Evolutionary conservation across 768 basidiomycete species (phyloP).

Genomic region (Boletus coccyginus): DNA sequence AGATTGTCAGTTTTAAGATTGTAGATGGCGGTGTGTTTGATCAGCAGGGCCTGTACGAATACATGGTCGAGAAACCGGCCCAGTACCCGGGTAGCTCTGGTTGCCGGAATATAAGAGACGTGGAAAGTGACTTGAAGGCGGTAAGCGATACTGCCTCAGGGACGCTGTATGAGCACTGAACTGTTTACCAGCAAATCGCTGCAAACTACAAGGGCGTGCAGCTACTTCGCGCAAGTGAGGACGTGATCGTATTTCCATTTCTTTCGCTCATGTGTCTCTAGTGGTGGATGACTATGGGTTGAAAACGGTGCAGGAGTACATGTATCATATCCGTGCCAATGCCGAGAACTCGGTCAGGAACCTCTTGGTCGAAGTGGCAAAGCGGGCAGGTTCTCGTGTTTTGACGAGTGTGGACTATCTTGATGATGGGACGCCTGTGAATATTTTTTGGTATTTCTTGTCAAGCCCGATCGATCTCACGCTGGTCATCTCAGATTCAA

Average conservation of each 20-base stretch:
- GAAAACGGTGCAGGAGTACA: constrained; percentile 87
- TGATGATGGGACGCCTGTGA: constrained; percentile 83
- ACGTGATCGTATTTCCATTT: not conserved
- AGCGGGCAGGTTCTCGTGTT: constrained; percentile 60
- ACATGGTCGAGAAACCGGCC: constrained; percentile 81
- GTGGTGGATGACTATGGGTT: constrained; percentile 87
- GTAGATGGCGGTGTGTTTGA: constrained; percentile 83
- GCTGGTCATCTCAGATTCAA: constrained; percentile 48
- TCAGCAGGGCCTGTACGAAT: constrained; percentile 64
- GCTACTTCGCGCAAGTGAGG: constrained; percentile 73
- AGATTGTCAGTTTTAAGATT: constrained; percentile 89
- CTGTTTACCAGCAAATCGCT: constrained; percentile 70
- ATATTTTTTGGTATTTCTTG: constrained; percentile 14
- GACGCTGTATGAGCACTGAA: not conserved
- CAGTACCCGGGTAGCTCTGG: constrained; percentile 84
- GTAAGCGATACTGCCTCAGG: constrained; percentile 40
- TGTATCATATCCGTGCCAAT: constrained; percentile 86
- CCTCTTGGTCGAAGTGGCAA: constrained; percentile 72
- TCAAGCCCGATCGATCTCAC: not conserved
- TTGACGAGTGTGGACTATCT: constrained; percentile 79
- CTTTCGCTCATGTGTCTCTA: constrained; percentile 28
- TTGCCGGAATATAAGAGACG: constrained; percentile 82
- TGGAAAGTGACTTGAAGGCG: constrained; percentile 90
- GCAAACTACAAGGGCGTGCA: constrained; percentile 92
- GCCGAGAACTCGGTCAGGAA: constrained; percentile 86